Conservation (phyloP, 345 rosid species). For the Capsella bursapastoris region DNA sequence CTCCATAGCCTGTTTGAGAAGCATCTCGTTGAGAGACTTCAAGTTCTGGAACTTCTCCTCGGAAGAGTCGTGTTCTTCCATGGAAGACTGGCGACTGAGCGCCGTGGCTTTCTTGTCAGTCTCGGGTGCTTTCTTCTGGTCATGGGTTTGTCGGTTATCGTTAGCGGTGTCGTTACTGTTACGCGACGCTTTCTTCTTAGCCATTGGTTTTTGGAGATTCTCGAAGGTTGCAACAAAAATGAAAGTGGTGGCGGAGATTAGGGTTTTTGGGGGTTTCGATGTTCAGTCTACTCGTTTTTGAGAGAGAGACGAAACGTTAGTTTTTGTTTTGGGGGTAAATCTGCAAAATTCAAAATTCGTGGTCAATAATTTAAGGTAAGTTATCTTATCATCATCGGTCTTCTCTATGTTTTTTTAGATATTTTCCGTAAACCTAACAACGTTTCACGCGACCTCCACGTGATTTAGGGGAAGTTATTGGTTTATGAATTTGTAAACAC, state of each 20-base stretch:
- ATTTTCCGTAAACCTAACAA: neutral
- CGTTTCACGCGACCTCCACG: neutral
- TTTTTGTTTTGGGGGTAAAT: slow-evolving; percentile 10
- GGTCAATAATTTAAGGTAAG: slow-evolving; percentile 41
- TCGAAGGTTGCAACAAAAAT: neutral
- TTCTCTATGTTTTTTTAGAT: neutral
- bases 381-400: slow-evolving; percentile 4
- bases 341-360: slow-evolving; percentile 47
- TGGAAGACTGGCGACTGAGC: slow-evolving; percentile 35
- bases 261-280: slow-evolving; percentile 32
- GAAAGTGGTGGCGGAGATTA: slow-evolving; percentile 22
- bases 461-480: neutral
- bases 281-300: neutral
- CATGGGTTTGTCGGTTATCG: neutral
- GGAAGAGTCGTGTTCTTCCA: slow-evolving; percentile 46
- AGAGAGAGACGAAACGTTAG: slow-evolving; percentile 5
- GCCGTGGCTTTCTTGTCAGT: slow-evolving; percentile 25
- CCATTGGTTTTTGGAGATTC: slow-evolving; percentile 31
- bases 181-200: slow-evolving; percentile 36
- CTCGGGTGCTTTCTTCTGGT: neutral
- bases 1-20: slow-evolving; percentile 62
- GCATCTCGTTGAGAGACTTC: slow-evolving; percentile 61
- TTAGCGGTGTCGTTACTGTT: slow-evolving; percentile 5
- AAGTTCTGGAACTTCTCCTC: slow-evolving; percentile 56
- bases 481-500: no score